These are phyloP conservation scores for Byssochlamys sp. DNA, from an alignment of 2,329 filamentous ascomycete genomes.

Conservation along the genomic window DNA sequence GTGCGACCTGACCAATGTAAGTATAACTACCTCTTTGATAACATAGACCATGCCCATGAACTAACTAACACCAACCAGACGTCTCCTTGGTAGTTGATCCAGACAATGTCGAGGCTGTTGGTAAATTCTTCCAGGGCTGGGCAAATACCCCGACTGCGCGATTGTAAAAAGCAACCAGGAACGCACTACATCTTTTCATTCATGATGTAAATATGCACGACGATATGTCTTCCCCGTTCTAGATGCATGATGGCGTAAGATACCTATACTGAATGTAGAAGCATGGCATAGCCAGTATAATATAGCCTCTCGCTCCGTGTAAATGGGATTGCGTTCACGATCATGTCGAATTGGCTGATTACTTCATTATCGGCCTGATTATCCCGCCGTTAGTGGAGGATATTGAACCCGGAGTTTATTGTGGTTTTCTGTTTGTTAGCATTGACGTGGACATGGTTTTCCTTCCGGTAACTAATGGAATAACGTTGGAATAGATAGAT, in stretches of 20 bases:
- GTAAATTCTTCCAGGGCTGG: not conserved
- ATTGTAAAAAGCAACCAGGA: not conserved
- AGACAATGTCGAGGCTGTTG: not conserved
- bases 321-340: conserved; percentile 24
- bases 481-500: conserved; percentile 45
- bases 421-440: conserved; percentile 36
- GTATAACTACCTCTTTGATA: not conserved
- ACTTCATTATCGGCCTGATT: conserved; percentile 45
- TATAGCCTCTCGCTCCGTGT: not conserved
- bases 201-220: not conserved
- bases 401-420: conserved; percentile 40
- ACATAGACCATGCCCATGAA: not conserved
- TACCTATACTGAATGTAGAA: too few relatives aligned
- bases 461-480: conserved; percentile 47
- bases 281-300: too few relatives aligned
- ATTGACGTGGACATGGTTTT: conserved; percentile 39
- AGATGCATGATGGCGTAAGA: too few relatives aligned
- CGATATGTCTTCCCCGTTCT: too few relatives aligned
- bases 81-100: not conserved
- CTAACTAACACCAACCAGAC: not conserved
- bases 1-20: conserved; percentile 51
- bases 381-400: conserved; percentile 52
- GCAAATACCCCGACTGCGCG: not conserved
- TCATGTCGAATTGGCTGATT: conserved; percentile 28
- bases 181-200: not conserved